phyloP scores from a whole-genome alignment of 768 basidiomycete species.

The Suillus ampliporus region DNA sequence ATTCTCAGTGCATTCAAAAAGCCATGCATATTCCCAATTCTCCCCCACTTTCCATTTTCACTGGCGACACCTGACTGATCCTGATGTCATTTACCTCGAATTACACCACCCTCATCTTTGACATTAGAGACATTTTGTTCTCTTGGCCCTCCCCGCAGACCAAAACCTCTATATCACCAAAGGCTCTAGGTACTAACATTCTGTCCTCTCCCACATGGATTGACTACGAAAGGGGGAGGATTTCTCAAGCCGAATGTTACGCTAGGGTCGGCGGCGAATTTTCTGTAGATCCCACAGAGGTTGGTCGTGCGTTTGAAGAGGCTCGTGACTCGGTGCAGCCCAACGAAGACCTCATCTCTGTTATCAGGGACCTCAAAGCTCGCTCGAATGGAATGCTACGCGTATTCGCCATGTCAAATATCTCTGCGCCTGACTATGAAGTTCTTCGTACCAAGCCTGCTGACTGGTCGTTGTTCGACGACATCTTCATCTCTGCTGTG shows the following conservation, averaged over 20 bases:
- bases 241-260: constrained; percentile 53
- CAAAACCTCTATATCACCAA: constrained; percentile 48
- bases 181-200: constrained; percentile 46
- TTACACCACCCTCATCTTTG: constrained; percentile 51
- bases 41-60: neutral
- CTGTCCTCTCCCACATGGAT: constrained; percentile 54
- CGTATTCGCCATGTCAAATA: constrained; percentile 66
- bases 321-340: constrained; percentile 54
- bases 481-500: constrained; percentile 57
- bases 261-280: constrained; percentile 46
- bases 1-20: constrained; percentile 6
- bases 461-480: constrained; percentile 55
- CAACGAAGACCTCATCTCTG: constrained; percentile 47
- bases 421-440: constrained; percentile 56
- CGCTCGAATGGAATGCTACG: constrained; percentile 40
- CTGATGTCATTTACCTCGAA: constrained; percentile 5
- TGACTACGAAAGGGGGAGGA: constrained; percentile 56
- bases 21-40: neutral
- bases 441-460: constrained; percentile 50
- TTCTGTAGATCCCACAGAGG: constrained; percentile 41
- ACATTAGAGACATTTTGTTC: constrained; percentile 62
- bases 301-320: constrained; percentile 50
- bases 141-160: constrained; percentile 57
- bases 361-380: constrained; percentile 52
- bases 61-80: neutral